Evolutionary conservation across 352 stramenopile species (phyloP).

Genomic region (Phytopythium ostracodes): DNA sequence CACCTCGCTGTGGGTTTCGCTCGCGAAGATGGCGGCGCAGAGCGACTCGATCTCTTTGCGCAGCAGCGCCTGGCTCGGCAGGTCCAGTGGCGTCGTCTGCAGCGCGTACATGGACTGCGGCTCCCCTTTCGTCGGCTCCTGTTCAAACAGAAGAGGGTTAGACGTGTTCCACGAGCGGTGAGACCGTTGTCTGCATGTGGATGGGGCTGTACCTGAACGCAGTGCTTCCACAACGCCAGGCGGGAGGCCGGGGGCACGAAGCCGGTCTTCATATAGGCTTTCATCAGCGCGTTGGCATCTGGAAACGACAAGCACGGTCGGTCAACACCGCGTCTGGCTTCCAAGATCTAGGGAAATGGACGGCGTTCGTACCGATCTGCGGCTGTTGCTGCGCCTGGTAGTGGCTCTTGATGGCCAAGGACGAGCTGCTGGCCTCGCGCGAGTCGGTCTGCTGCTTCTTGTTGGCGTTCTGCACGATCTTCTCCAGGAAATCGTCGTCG

Average conservation of each 20-base stretch:
- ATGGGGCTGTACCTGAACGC: constrained; percentile 26
- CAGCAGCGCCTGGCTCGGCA: constrained; percentile 44
- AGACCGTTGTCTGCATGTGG: too few species aligned
- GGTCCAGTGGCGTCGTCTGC: constrained; percentile 54
- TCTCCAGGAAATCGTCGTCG: constrained; percentile 49
- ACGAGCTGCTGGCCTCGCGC: constrained; percentile 53
- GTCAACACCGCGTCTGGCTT: constrained; percentile 1
- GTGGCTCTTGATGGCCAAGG: constrained; percentile 67
- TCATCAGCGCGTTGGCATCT: constrained; percentile 29
- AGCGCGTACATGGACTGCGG: constrained; percentile 67
- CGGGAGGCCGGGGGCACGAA: constrained; percentile 32
- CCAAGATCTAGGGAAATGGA: background rate
- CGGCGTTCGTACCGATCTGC: constrained; percentile 19
- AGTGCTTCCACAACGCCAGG: constrained; percentile 52
- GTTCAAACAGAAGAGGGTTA: constrained; percentile 2
- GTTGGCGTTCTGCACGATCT: constrained; percentile 53
- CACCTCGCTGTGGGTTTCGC: constrained; percentile 39
- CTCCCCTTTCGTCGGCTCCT: constrained; percentile 25
- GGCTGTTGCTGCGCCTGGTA: constrained; percentile 20
- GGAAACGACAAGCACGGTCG: background rate
- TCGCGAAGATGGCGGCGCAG: constrained; percentile 61
- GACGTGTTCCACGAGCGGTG: background rate
- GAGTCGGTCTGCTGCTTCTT: constrained; percentile 34
- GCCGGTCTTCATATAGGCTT: constrained; percentile 35
- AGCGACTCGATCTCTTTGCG: constrained; percentile 70